Conservation (phyloP, 176 grass and related monocot genomes). For the Oryza australiensis region DNA sequence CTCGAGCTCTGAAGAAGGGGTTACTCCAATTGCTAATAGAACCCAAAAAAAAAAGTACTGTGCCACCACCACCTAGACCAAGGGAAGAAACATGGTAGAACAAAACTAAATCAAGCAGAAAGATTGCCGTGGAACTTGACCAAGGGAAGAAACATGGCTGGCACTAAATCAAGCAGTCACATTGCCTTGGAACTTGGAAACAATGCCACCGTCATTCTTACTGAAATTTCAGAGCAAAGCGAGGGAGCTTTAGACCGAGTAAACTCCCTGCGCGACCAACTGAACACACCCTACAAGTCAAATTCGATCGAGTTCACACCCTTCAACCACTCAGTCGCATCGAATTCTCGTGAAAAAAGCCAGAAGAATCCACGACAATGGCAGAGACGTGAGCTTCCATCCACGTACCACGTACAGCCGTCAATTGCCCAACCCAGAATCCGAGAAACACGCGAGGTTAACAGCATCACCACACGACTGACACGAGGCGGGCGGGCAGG, state of each 20-base stretch:
- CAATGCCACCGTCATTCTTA: neutral
- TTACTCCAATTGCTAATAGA: neutral
- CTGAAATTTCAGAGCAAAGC: neutral
- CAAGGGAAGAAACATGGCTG: neutral
- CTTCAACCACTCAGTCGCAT: neutral
- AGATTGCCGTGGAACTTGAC: neutral
- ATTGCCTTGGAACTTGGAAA: neutral
- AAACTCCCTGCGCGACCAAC: neutral
- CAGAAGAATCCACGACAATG: neutral
- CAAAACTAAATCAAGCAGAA: neutral
- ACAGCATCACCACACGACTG: neutral
- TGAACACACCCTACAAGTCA: neutral
- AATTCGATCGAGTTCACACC: neutral
- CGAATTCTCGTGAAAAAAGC: neutral
- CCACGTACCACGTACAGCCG: neutral
- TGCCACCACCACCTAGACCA: neutral
- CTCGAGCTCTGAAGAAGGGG: neutral
- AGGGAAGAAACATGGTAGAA: neutral
- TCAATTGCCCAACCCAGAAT: neutral
- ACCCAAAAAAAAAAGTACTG: neutral
- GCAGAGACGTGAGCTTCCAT: neutral
- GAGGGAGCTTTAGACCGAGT: neutral
- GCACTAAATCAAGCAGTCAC: neutral
- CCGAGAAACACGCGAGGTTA: neutral
- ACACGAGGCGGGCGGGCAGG: neutral